These are phyloP conservation scores for Hypoxylon rubiginosum DNA, from an alignment of 2,329 filamentous ascomycete genomes.

Conservation along the genomic window DNA sequence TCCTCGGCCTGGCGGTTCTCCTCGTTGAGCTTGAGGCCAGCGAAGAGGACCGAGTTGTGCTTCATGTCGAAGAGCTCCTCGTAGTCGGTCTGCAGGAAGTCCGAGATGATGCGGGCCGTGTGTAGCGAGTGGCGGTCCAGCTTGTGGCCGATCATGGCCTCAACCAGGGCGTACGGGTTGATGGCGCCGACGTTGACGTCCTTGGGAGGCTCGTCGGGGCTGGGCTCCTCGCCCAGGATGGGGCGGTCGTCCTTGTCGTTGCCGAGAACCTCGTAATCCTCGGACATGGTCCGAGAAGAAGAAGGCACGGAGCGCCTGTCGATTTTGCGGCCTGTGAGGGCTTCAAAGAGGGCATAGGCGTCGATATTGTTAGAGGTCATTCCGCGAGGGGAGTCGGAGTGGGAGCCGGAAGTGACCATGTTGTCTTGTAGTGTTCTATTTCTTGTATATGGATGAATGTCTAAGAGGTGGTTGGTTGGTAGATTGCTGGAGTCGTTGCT, in stretches of 20 bases:
- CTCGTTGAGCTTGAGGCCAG: slow-evolving; percentile 58
- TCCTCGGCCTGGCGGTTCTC: slow-evolving; percentile 55
- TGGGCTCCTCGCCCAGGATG: slow-evolving; percentile 43
- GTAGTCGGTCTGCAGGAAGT: slow-evolving; percentile 62
- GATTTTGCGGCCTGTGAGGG: slow-evolving; percentile 54
- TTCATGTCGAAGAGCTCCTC: slow-evolving; percentile 63
- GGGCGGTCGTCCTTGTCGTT: slow-evolving; percentile 46
- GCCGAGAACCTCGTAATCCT: slow-evolving; percentile 54
- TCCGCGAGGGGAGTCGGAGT: slow-evolving; percentile 35
- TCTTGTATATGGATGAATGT: slow-evolving; percentile 8
- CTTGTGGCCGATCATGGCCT: slow-evolving; percentile 59
- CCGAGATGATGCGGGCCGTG: slow-evolving; percentile 55
- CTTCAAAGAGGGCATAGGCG: slow-evolving; percentile 56
- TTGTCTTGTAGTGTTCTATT: slow-evolving; percentile 20
- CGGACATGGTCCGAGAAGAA: slow-evolving; percentile 46
- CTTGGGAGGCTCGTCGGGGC: slow-evolving; percentile 56
- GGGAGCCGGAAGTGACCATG: slow-evolving; percentile 44
- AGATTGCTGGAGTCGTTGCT: slow-evolving; percentile 13
- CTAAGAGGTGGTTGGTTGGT: slow-evolving; percentile 8
- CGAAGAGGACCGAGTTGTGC: slow-evolving; percentile 58
- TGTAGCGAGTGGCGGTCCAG: slow-evolving; percentile 55
- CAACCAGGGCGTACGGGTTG: slow-evolving; percentile 61
- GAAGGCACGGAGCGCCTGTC: slow-evolving; percentile 45
- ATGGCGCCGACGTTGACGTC: slow-evolving; percentile 56
- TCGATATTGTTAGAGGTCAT: slow-evolving; percentile 47